Evolutionary conservation across 108 stramenopile species (phyloP).

Genomic region (Pinguiococcus pyrenoidosus): DNA sequence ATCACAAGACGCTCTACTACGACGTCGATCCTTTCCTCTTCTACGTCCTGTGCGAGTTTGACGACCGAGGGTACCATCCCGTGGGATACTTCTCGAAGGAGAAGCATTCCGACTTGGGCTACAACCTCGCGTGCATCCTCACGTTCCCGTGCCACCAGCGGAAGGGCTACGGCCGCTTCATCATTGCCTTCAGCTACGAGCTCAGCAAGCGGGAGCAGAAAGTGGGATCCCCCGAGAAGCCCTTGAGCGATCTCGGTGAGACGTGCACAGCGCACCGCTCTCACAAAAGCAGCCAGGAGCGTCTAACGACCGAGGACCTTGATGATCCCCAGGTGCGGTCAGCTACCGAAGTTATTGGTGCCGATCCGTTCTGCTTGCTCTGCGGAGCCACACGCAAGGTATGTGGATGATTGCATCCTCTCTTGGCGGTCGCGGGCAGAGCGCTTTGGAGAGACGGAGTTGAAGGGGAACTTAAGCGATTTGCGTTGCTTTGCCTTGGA

Average conservation of each 20-base stretch:
- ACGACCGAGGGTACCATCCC: conserved; percentile 65
- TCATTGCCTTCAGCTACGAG: conserved; percentile 95
- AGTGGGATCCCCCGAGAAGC: conserved; percentile 90
- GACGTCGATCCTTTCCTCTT: conserved; percentile 98
- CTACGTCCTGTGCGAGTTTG: conserved; percentile 80
- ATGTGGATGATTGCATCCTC: too few relatives aligned
- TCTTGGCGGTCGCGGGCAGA: too few relatives aligned
- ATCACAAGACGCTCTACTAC: conserved; percentile 98
- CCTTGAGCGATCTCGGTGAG: conserved; percentile 84
- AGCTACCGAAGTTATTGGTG: conserved; percentile 39
- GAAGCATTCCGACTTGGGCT: conserved; percentile 94
- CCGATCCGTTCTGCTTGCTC: neutral
- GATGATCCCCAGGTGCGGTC: too few relatives aligned
- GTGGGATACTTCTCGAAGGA: conserved; percentile 98
- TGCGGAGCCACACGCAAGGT: neutral
- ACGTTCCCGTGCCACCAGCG: conserved; percentile 96
- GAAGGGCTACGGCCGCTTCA: conserved; percentile 95
- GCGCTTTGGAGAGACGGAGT: too few relatives aligned
- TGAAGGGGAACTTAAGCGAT: too few relatives aligned
- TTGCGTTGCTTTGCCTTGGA: too few relatives aligned
- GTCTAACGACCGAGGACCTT: too few relatives aligned
- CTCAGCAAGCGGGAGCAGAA: conserved; percentile 79
- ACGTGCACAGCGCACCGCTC: too few relatives aligned
- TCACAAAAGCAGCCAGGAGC: too few relatives aligned
- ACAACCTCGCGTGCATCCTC: conserved; percentile 97